These are phyloP conservation scores for Penicillium italicum DNA, from an alignment of 2,329 filamentous ascomycete species.

Conservation along the genomic window DNA sequence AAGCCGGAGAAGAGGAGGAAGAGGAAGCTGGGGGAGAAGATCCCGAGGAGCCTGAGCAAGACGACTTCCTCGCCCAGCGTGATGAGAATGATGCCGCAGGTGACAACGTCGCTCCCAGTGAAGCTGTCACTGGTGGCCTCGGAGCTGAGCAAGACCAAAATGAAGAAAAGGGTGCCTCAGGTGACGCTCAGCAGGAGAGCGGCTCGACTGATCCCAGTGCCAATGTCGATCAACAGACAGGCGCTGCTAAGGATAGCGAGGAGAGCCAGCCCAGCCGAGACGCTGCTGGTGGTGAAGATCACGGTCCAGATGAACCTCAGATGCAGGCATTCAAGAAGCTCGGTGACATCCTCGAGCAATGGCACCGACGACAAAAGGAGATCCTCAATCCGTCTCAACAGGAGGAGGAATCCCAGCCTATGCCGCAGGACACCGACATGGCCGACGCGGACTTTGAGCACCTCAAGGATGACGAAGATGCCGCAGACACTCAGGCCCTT, in stretches of 20 bases:
- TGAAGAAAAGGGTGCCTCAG: constrained; percentile 47
- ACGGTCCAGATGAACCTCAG: constrained; percentile 40
- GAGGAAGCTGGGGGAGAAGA: constrained; percentile 39
- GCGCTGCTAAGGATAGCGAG: constrained; percentile 41
- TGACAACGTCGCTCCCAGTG: constrained; percentile 50
- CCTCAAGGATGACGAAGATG: constrained; percentile 74
- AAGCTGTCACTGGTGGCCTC: constrained; percentile 40
- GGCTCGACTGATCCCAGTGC: constrained; percentile 47
- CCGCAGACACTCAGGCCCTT: constrained; percentile 85
- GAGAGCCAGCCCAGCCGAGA: constrained; percentile 38
- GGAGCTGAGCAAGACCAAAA: constrained; percentile 41
- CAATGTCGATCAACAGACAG: constrained; percentile 45
- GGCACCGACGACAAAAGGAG: constrained; percentile 83
- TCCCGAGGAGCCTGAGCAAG: constrained; percentile 52
- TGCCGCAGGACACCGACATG: constrained; percentile 65
- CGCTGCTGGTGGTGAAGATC: constrained; percentile 37
- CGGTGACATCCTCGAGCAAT: constrained; percentile 85
- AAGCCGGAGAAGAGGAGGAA: constrained; percentile 48
- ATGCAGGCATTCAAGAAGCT: constrained; percentile 86
- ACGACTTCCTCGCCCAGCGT: constrained; percentile 45
- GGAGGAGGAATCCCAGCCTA: constrained; percentile 52
- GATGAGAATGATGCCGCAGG: constrained; percentile 52
- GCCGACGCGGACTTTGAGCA: constrained; percentile 87
- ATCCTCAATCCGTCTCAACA: constrained; percentile 63
- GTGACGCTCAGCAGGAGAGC: constrained; percentile 42